Percentiles rank a stretch among this genome's conserved stretches.
phyloP scores from a whole-genome alignment of 768 basidiomycete species.

The Tricholoma bakamatsutake region DNA sequence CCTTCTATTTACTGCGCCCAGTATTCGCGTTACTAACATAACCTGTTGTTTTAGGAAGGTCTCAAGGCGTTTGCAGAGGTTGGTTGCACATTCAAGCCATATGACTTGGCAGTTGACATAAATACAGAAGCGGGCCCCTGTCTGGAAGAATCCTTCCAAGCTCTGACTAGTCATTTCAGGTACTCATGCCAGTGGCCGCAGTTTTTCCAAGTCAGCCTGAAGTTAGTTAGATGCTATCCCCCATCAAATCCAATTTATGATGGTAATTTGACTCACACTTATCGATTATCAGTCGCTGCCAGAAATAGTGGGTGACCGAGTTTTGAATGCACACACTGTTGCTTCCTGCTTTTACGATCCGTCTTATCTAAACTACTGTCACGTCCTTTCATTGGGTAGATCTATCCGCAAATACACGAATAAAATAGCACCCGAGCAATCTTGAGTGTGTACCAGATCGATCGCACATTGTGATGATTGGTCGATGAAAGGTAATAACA shows the following conservation, averaged over 20 bases:
- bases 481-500: background rate
- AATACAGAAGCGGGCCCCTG: constrained; percentile 36
- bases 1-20: too few relatives aligned
- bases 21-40: background rate
- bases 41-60: constrained; percentile 47
- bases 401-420: background rate
- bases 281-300: background rate
- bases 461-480: background rate
- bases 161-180: constrained; percentile 24
- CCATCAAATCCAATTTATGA: too few relatives aligned
- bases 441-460: background rate
- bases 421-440: background rate
- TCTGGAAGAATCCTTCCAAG: constrained; percentile 55
- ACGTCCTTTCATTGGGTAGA: background rate
- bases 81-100: constrained; percentile 13
- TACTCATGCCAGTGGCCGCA: background rate
- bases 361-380: background rate
- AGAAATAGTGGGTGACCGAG: background rate
- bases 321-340: too few relatives aligned
- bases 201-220: background rate
- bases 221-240: too few relatives aligned
- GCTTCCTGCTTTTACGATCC: background rate
- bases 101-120: background rate
- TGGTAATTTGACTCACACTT: background rate
- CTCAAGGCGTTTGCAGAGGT: constrained; percentile 65